Conservation (phyloP, 768 basidiomycete species). For the Phlegmacium glaucopus region DNA sequence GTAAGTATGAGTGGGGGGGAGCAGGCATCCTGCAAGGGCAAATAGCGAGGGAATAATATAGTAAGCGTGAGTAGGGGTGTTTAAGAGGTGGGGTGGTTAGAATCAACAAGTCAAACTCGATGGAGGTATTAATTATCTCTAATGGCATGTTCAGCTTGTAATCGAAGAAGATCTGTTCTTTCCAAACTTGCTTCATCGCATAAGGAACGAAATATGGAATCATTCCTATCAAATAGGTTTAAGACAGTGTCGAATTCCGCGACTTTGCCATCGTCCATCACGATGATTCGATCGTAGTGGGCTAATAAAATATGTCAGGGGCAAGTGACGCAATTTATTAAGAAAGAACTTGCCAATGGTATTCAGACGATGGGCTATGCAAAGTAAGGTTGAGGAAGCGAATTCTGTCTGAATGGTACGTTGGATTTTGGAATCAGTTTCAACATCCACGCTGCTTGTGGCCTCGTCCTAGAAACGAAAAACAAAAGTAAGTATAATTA, state of each 20-base stretch:
- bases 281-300: constrained; percentile 67
- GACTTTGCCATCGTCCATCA: constrained; percentile 67
- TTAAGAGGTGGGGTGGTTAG: neutral
- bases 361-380: constrained; percentile 57
- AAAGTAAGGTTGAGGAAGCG: constrained; percentile 46
- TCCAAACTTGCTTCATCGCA: constrained; percentile 63
- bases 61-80: neutral
- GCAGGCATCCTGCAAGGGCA: too few species aligned
- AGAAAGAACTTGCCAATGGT: constrained; percentile 43
- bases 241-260: constrained; percentile 76
- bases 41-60: too few species aligned
- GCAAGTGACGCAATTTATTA: neutral
- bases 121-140: neutral
- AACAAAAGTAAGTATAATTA: neutral
- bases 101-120: neutral
- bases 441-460: constrained; percentile 58
- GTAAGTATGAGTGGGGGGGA: too few species aligned
- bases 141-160: constrained; percentile 32
- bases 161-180: constrained; percentile 53
- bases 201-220: constrained; percentile 67
- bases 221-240: constrained; percentile 54
- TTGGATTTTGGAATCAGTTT: constrained; percentile 61
- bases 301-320: constrained; percentile 27
- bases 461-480: constrained; percentile 50
- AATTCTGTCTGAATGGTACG: constrained; percentile 64